These are phyloP conservation scores for Cutaneotrichosporon curvatum DNA, from an alignment of 1,284 basidiomycete species.

Conservation along the genomic window DNA sequence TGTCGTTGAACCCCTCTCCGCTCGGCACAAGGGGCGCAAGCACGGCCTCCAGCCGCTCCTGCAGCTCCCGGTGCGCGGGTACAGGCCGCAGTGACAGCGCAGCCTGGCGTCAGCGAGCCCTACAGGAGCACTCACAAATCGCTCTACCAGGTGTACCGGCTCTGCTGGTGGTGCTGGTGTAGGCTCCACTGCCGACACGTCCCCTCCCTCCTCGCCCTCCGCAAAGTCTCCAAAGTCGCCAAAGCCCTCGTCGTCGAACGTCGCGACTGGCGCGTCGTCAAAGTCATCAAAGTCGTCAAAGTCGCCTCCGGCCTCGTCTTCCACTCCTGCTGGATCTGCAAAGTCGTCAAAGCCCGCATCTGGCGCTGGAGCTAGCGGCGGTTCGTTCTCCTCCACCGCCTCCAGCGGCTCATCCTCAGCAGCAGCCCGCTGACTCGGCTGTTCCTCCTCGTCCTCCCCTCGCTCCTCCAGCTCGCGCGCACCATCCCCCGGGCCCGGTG, in stretches of 20 bases:
- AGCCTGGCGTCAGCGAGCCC: slow-evolving; percentile 48
- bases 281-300: slow-evolving; percentile 57
- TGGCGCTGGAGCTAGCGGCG: too few species aligned
- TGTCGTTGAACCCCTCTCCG: slow-evolving; percentile 56
- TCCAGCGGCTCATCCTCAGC: too few species aligned
- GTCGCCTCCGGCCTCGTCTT: slow-evolving; percentile 48
- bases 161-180: slow-evolving; percentile 48
- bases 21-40: slow-evolving; percentile 58
- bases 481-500: too few species aligned
- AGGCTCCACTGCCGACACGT: not conserved
- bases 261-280: slow-evolving; percentile 20
- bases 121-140: slow-evolving; percentile 11
- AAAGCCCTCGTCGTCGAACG: slow-evolving; percentile 40
- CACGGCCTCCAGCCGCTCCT: slow-evolving; percentile 58
- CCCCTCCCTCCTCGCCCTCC: slow-evolving; percentile 47
- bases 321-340: not conserved
- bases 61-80: slow-evolving; percentile 55
- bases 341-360: not conserved
- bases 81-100: slow-evolving; percentile 60
- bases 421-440: too few species aligned
- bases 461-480: too few species aligned
- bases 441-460: too few species aligned
- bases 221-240: slow-evolving; percentile 64
- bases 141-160: slow-evolving; percentile 16
- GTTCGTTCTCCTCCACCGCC: too few species aligned